A percentile compares a stretch with the other conserved stretches of the same genome.
phyloP scores from a whole-genome alignment of 2,329 filamentous ascomycete species.

The Colletotrichum sp. region DNA sequence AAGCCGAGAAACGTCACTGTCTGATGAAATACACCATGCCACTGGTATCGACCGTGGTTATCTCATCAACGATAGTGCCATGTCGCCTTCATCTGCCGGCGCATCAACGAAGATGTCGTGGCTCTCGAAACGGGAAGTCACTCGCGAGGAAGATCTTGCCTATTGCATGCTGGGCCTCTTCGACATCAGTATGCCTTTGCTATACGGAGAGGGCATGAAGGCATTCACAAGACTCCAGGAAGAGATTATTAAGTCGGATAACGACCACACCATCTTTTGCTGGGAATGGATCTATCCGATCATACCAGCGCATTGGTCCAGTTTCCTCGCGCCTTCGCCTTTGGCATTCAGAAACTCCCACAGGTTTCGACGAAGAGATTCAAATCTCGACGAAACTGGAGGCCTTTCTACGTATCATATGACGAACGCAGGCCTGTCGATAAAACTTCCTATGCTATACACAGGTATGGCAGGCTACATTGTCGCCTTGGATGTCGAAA shows the following conservation, averaged over 20 bases:
- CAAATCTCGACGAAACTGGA: neutral
- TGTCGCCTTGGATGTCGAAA: neutral
- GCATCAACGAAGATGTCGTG: neutral
- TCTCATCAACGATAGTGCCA: neutral
- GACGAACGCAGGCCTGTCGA: neutral
- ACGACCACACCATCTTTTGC: neutral
- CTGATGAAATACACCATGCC: neutral
- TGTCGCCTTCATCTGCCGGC: neutral
- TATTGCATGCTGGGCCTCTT: slow-evolving; percentile 33
- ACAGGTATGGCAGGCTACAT: neutral
- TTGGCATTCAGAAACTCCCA: neutral
- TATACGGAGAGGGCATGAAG: slow-evolving; percentile 30
- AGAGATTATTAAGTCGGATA: neutral
- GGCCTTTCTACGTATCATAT: neutral
- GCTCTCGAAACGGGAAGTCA: slow-evolving; percentile 12
- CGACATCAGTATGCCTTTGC: slow-evolving; percentile 28
- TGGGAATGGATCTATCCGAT: neutral
- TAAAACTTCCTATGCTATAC: neutral
- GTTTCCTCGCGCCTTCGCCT: neutral
- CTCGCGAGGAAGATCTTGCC: slow-evolving; percentile 26
- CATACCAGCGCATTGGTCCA: neutral
- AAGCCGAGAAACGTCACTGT: neutral
- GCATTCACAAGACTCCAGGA: slow-evolving; percentile 25
- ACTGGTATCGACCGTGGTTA: neutral
- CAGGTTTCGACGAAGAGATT: neutral